These are phyloP conservation scores for Meyerozyma smithsonii DNA, from an alignment of 1,139 yeast genomes.

Conservation along the genomic window DNA sequence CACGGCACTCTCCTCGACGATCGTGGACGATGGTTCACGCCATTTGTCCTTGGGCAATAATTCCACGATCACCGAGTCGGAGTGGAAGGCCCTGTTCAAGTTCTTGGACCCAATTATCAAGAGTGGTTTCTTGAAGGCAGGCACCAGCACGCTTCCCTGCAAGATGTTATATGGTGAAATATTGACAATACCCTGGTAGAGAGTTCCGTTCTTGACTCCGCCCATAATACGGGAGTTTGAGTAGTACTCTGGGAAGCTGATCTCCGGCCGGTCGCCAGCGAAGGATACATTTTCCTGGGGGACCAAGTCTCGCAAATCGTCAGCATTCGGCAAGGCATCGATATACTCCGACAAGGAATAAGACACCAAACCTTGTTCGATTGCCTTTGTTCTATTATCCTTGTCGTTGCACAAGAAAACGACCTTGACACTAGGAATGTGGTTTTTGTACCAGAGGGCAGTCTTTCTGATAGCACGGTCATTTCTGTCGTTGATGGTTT, in stretches of 20 bases:
- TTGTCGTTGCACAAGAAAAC: slow-evolving; percentile 77
- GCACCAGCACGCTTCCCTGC: slow-evolving; percentile 77
- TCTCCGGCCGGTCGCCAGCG: slow-evolving; percentile 42
- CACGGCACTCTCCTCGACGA: slow-evolving; percentile 68
- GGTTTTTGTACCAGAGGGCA: slow-evolving; percentile 67
- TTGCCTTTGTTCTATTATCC: slow-evolving; percentile 59
- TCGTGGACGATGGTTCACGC: slow-evolving; percentile 79
- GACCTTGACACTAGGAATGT: slow-evolving; percentile 51
- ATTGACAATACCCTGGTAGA: slow-evolving; percentile 79
- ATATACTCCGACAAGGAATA: slow-evolving; percentile 62
- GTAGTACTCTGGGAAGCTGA: slow-evolving; percentile 72
- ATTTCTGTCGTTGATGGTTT: slow-evolving; percentile 83
- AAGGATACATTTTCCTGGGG: slow-evolving; percentile 42
- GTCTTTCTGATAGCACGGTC: slow-evolving; percentile 85
- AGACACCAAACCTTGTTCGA: slow-evolving; percentile 49
- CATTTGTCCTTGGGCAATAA: slow-evolving; percentile 80
- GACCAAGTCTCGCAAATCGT: slow-evolving; percentile 72
- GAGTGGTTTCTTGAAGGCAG: slow-evolving; percentile 77
- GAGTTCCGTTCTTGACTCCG: slow-evolving; percentile 81
- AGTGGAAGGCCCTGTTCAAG: slow-evolving; percentile 85
- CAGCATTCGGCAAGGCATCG: slow-evolving; percentile 67
- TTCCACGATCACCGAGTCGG: slow-evolving; percentile 90
- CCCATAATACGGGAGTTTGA: slow-evolving; percentile 81
- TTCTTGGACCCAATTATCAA: slow-evolving; percentile 77
- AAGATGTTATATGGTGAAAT: slow-evolving; percentile 83